A percentile compares a stretch with the other conserved stretches of the same genome.
Conservation (phyloP, 2,329 filamentous ascomycete genomes). For the Fusarium albidum region DNA sequence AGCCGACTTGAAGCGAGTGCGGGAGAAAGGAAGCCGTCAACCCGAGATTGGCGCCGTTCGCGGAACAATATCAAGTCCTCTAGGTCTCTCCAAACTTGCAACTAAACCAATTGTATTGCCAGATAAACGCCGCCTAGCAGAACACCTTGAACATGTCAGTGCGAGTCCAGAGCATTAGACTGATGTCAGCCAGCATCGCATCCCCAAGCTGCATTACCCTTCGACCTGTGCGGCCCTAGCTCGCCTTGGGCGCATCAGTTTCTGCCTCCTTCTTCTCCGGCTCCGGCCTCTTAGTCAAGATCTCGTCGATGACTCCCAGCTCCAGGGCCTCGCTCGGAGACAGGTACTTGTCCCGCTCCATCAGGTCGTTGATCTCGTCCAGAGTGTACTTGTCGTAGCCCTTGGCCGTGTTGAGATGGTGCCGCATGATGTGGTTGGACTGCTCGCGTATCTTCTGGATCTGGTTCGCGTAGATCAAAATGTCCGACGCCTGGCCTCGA, state of each 20-base stretch:
- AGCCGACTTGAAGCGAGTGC: neutral
- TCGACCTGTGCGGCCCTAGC: neutral
- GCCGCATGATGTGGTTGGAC: constrained; percentile 88
- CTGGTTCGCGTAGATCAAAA: constrained; percentile 96
- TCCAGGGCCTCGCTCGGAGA: constrained; percentile 87
- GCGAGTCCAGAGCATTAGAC: neutral
- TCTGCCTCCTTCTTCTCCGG: constrained; percentile 37
- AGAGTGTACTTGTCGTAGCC: constrained; percentile 79
- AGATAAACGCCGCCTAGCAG: constrained; percentile 7
- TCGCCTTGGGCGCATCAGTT: constrained; percentile 20
- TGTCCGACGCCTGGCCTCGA: constrained; percentile 75
- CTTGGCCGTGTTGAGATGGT: constrained; percentile 81
- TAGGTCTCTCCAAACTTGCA: neutral
- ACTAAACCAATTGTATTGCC: neutral
- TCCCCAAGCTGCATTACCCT: neutral
- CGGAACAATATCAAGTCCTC: neutral
- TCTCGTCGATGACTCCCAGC: constrained; percentile 91
- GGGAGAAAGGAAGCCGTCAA: neutral
- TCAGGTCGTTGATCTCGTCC: constrained; percentile 88
- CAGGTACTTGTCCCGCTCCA: constrained; percentile 97
- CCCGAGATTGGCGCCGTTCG: neutral
- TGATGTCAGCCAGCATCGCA: no score
- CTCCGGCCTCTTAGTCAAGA: constrained; percentile 71
- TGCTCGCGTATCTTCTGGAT: constrained; percentile 87
- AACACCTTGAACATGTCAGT: neutral